Base-by-base conservation (phyloP, 805 yeast species). In the Candida ovalis region DNA sequence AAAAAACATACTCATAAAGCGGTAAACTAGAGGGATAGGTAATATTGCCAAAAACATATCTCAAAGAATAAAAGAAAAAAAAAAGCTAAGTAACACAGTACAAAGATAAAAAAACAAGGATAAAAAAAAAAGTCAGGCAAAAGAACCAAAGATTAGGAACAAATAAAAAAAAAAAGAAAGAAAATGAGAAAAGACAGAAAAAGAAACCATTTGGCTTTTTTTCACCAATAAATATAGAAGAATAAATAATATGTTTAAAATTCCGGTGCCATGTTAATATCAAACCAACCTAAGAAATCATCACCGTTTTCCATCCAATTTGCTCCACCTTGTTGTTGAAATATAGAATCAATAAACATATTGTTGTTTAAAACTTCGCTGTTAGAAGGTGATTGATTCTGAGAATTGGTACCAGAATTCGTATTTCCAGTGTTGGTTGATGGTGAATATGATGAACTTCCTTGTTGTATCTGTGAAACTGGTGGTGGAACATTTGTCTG, bases 281-380 rank as follows among this genome's bases (percentile, higher is more conserved):
- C 96, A 72, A 91, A 86, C 96, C 96, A 91, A 12, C 97, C 97
- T 42, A 91, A 70, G 59, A 91, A 86, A 62, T 91, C 97, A 61
- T 91, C 97, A 41, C 76, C 77, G 45, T 82, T 88, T 60, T 88
- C 90, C 62, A 84, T 77, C 96, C 96, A 88, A 27, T 89, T 91
- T 30, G 84, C 81, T 24, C 90, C 86, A 56, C 87, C 94, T 63
- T 85, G 89, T 61, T 85, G 89, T 62, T 85, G 89, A 67, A 86
- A 81, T 55, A 86, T 85, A 18, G 74, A 73, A 57, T 84, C 71
- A 24, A 69, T 66, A 47, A 69, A 68, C 38, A 18, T n/a, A 45
- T 56, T 47, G 21, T 54, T 63, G 55, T 53, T 62, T 45, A 54
- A 40, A 2, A 51, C 32, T 28, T 62, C 66, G 1, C 60, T 53